These are phyloP conservation scores for Zygnema cylindricum DNA, from an alignment of 139 green algal genomes.

Conservation along the genomic window DNA sequence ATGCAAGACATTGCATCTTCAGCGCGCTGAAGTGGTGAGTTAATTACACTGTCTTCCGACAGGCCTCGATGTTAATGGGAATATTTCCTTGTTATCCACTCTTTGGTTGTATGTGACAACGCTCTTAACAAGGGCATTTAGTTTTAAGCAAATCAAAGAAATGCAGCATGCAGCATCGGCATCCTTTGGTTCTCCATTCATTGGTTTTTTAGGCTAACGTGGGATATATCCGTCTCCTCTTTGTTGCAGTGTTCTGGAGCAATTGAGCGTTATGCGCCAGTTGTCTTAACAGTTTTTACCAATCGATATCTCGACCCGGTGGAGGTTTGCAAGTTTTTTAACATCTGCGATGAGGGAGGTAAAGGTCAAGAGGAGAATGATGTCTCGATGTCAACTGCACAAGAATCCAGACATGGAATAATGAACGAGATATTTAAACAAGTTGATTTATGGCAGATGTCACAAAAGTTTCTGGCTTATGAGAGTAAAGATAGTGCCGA, in stretches of 20 bases:
- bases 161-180: no score
- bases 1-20: neutral
- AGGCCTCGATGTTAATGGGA: no score
- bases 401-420: neutral
- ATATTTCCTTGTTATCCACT: no score
- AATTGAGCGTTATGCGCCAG: constrained; percentile 17
- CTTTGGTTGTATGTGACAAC: no score
- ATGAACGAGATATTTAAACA: neutral
- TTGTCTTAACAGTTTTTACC: constrained; percentile 1
- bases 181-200: no score
- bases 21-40: neutral
- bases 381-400: no score
- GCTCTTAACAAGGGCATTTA: no score
- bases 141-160: no score
- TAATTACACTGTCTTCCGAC: no score
- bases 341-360: neutral
- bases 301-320: constrained; percentile 3
- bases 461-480: neutral
- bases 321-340: neutral
- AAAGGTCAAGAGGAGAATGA: neutral
- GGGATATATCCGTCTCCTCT: no score
- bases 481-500: neutral
- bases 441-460: neutral
- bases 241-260: constrained; percentile 17
- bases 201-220: no score